Evolutionary conservation across 495 filamentous ascomycete genomes (phyloP).

Genomic region (Bombardia bombarda): DNA sequence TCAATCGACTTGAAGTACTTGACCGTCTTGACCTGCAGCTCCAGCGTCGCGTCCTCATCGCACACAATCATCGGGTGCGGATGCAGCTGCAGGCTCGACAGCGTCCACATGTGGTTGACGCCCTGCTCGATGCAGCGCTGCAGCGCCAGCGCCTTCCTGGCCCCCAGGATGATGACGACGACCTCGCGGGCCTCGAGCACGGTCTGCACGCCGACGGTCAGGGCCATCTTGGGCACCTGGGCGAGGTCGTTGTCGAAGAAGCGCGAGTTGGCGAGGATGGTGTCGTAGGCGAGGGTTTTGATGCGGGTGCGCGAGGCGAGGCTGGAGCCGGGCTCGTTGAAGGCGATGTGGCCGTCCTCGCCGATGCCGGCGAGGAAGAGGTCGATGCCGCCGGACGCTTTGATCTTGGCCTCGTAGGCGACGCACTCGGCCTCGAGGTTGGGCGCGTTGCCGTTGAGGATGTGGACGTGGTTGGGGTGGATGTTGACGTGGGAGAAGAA

Average conservation of each 20-base stretch:
- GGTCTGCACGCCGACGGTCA: constrained; percentile 84
- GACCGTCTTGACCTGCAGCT: constrained; percentile 80
- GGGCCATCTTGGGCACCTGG: constrained; percentile 71
- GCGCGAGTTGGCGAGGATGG: constrained; percentile 74
- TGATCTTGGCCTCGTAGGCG: constrained; percentile 72
- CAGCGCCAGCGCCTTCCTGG: constrained; percentile 73
- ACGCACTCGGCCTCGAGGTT: constrained; percentile 72
- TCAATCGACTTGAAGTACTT: constrained; percentile 72
- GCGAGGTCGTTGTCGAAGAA: constrained; percentile 70
- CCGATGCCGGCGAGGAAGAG: constrained; percentile 81
- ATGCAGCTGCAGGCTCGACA: constrained; percentile 72
- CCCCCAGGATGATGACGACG: constrained; percentile 71
- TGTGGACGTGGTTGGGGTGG: constrained; percentile 69
- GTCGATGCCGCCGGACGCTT: constrained; percentile 68
- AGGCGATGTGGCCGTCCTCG: constrained; percentile 80
- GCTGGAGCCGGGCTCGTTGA: constrained; percentile 83
- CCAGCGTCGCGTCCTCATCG: constrained; percentile 77
- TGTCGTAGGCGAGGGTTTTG: constrained; percentile 82
- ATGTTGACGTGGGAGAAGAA: constrained; percentile 87
- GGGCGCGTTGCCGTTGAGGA: constrained; percentile 73
- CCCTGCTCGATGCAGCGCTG: constrained; percentile 75
- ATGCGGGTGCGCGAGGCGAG: constrained; percentile 71
- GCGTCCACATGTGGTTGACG: constrained; percentile 86
- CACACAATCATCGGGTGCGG: constrained; percentile 73
- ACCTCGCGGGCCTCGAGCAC: constrained; percentile 77